Base-by-base conservation (phyloP, 495 filamentous ascomycete genomes). In the Hyaloscypha hepaticicola region DNA sequence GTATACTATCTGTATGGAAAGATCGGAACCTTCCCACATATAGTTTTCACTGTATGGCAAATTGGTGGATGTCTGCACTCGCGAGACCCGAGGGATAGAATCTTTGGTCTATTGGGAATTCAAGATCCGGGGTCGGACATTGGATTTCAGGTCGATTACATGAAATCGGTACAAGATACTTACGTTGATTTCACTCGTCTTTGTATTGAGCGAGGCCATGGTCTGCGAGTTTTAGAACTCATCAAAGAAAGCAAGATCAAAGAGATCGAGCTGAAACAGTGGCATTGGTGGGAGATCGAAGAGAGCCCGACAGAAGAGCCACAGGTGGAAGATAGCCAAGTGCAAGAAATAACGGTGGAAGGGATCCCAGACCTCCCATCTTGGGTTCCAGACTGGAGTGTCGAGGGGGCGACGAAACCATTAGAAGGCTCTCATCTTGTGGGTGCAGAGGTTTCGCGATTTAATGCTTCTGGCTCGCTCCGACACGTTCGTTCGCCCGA, bases 341-440 rank as follows among this genome's bases (percentile, higher is more conserved):
- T n/a, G n/a, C n/a, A n/a, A n/a, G n/a, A n/a, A n/a, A n/a, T n/a
- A n/a, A n/a, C n/a, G n/a, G n/a, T n/a, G n/a, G n/a, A n/a, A 31
- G 53, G 26, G 9, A 57, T 57, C 16, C 26, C 53, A 5, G 25
- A 57, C n/a, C 26, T 57, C 5, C 53, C 53, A 57, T 27, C 53
- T 57, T 57, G 53, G 53, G 53, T 57, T 27, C 53, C 53, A 28
- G 53, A 57, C 53, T 57, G 53, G 53, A 57, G 25, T 31, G 27
- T 57, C 24, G 53, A 57, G 31, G 53, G 5, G 19, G 6, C 8
- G 31, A 57, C 24, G 8, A 33, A 6, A 1, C 22, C 53, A 57
- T 31, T 57, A 5, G 53, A 31, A 9, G 53, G 25, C 3, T 31
- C 27, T 6, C 29, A 14, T 31, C 12, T 57, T 6, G 12, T 3